These are phyloP conservation scores for Trichoderma koningiopsis DNA, from an alignment of 2,329 filamentous ascomycete species.

Conservation along the genomic window DNA sequence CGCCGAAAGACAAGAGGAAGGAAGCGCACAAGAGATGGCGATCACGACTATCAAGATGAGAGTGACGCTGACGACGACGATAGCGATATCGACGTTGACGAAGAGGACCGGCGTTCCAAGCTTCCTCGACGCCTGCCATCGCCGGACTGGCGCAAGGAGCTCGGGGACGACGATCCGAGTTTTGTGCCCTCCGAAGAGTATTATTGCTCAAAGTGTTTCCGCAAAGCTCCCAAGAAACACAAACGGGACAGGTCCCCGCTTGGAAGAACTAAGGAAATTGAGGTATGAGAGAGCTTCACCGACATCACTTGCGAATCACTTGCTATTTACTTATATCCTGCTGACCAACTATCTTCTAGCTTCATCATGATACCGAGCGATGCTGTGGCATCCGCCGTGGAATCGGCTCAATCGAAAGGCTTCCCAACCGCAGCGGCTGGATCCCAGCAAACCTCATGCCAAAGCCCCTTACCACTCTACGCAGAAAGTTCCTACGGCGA, in stretches of 20 bases:
- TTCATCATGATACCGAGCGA: conserved; percentile 29
- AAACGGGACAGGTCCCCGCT: conserved; percentile 29
- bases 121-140: conserved; percentile 29
- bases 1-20: background rate
- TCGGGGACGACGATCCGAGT: conserved; percentile 27
- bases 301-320: no score
- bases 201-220: conserved; percentile 41
- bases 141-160: conserved; percentile 34
- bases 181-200: conserved; percentile 36
- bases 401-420: conserved; percentile 23
- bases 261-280: conserved; percentile 29
- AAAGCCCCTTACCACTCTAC: conserved; percentile 29
- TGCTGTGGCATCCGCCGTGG: conserved; percentile 36
- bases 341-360: conserved; percentile 19
- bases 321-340: no score
- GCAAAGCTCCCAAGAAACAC: conserved; percentile 34
- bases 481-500: conserved; percentile 30
- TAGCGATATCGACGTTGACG: conserved; percentile 24
- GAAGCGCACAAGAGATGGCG: background rate
- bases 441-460: conserved; percentile 31
- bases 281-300: conserved; percentile 24
- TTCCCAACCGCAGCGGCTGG: conserved; percentile 42
- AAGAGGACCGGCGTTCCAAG: background rate
- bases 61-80: conserved; percentile 17
- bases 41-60: background rate